Evolutionary conservation across 805 yeast genomes (phyloP).

Genomic region (Yarrowia sp.): DNA sequence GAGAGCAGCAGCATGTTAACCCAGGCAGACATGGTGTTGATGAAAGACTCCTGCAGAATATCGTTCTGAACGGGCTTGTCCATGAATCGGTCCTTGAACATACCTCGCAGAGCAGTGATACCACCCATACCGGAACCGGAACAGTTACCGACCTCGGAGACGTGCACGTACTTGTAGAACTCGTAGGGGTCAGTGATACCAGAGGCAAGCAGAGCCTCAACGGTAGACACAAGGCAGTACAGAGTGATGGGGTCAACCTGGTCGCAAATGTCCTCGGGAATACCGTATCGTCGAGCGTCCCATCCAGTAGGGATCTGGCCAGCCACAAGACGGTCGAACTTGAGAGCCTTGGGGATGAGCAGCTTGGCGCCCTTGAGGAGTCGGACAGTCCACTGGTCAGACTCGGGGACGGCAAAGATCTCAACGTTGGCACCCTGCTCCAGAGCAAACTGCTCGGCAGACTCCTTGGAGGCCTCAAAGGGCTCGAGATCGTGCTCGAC

Average conservation of each 20-base stretch:
- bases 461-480: conserved; percentile 91
- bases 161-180: conserved; percentile 97
- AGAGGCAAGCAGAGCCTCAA: conserved; percentile 89
- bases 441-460: conserved; percentile 91
- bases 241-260: conserved; percentile 98
- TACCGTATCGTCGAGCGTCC: conserved; percentile 95
- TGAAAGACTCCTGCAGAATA: conserved; percentile 95
- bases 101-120: conserved; percentile 93
- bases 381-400: conserved; percentile 91
- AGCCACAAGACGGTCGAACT: conserved; percentile 65
- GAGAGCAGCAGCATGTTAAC: conserved; percentile 97
- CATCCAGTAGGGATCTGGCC: conserved; percentile 99
- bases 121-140: conserved; percentile 99
- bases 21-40: conserved; percentile 99
- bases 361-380: conserved; percentile 92
- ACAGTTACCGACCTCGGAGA: conserved; percentile 98
- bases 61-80: conserved; percentile 97
- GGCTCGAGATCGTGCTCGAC: conserved; percentile 96
- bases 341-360: conserved; percentile 86
- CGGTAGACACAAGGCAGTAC: conserved; percentile 90
- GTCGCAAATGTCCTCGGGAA: conserved; percentile 85
- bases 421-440: conserved; percentile 96
- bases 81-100: conserved; percentile 93
- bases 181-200: conserved; percentile 99
- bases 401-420: conserved; percentile 82